Evolutionary conservation across 768 basidiomycete species (phyloP), one percentile per base, ranked within the genome.

Genomic region (Trametes gibbosa): DNA sequence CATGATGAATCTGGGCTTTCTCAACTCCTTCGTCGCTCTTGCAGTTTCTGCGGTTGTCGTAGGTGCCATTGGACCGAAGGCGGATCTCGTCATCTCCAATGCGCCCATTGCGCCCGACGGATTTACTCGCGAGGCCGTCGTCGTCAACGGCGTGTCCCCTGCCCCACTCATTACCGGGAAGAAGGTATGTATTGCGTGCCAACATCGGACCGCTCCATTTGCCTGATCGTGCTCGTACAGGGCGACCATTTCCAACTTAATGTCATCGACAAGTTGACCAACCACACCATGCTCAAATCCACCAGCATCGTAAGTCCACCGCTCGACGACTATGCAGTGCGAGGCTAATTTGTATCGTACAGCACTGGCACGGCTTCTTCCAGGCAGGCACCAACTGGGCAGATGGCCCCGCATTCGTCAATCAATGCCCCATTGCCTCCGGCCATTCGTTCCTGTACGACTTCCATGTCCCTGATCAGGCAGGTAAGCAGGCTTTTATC

Each of bases 361-460:
- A 65, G 64, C 64, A 65, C 32, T 81, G 79, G 80, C 79, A 81
- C 52, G 79, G 79, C 3, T 32, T 81, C 10, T 77, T 75, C 53
- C 79, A 80, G 58, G 50, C 66, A 10, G 70, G 71, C 23, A 70
- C 73, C 6, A 76, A 75, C 5, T 68, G 74, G n/a, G 78, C 76
- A 51, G 81, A 82, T 48, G 81, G 80, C 12, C 41, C 71, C 14
- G 64, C 75, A 2, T 79, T 79, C 57, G 79, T 80, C 47, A 80
- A 75, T 64, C 69, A 70, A 49, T 70, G 69, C 48, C 69, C 69
- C 2, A 68, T 70, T 13, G 42, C 63, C 1, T 62, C 80, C 0
- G 74, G 71, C 2, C 32, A 73, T 34, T 75, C 75, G 1, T 75
- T 72, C 66, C 62, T 69, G 49, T 77, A 81, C 42, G 68, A 74